A percentile compares a stretch with the other conserved stretches of the same genome.
Conservation (phyloP, 345 rosid genomes). For the Mallotus nudiflorus region DNA sequence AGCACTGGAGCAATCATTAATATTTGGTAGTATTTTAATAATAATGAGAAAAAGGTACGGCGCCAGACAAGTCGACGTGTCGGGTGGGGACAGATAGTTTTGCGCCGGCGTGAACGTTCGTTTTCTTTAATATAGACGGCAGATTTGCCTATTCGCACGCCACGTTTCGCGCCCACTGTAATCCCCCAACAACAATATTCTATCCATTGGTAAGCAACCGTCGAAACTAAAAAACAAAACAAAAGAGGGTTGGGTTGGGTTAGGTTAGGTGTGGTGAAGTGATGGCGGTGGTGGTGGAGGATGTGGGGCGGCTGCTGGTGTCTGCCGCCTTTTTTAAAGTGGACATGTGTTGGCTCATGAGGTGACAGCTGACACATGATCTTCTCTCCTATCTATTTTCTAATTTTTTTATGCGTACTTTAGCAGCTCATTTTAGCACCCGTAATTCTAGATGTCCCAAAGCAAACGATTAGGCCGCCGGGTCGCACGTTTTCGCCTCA, state of each 20-base stretch:
- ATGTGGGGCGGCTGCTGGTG: constrained; percentile 35
- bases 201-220: constrained; percentile 1
- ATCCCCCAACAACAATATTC: too few relatives aligned
- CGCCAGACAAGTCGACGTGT: constrained; percentile 11
- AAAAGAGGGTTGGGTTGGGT: background rate
- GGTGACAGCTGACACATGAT: constrained; percentile 27
- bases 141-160: constrained; percentile 11
- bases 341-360: constrained; percentile 26
- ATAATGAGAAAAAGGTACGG: constrained; percentile 5
- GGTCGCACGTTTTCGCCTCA: too few relatives aligned
- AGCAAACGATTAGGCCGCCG: too few relatives aligned
- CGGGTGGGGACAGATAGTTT: constrained; percentile 16
- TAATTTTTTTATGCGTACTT: background rate
- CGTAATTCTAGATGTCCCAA: background rate
- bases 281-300: background rate
- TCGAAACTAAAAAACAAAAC: background rate
- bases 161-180: constrained; percentile 4
- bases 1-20: background rate
- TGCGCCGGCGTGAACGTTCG: constrained; percentile 17
- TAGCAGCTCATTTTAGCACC: background rate
- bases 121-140: constrained; percentile 2
- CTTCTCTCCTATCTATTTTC: too few relatives aligned
- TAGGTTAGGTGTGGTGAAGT: too few relatives aligned
- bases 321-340: constrained; percentile 21
- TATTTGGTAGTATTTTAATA: background rate